A percentile compares a stretch with the other conserved stretches of the same genome.
These are phyloP conservation scores for Wallacemonas sp. DNA, from an alignment of 208 protist genomes.

Conservation along the genomic window DNA sequence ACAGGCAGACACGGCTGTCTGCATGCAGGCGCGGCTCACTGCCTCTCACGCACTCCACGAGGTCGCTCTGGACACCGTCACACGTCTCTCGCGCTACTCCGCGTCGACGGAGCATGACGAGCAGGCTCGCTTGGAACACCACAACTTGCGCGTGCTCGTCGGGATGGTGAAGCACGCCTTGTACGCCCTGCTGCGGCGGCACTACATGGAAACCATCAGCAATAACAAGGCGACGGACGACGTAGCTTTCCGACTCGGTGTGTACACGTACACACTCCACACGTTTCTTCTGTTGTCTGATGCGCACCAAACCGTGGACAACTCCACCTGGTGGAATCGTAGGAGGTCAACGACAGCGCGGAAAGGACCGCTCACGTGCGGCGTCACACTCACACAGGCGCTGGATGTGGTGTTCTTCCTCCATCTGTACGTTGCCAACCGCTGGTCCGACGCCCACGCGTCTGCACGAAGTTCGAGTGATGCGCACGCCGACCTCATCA, in stretches of 20 bases:
- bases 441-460: not conserved
- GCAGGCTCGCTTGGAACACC: not conserved
- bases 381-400: conserved; percentile 46
- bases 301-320: not conserved
- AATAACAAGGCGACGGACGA: not conserved
- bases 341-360: not conserved
- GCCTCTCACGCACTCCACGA: conserved; percentile 22
- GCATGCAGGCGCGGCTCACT: conserved; percentile 16
- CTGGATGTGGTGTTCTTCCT: conserved; percentile 73
- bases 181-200: not conserved
- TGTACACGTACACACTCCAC: conserved; percentile 9
- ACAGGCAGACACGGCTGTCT: conserved; percentile 1
- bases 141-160: conserved; percentile 4
- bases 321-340: not conserved
- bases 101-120: not conserved
- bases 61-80: conserved; percentile 14
- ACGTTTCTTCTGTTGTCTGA: conserved; percentile 36
- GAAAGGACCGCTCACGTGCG: conserved; percentile 38
- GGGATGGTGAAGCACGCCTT: conserved; percentile 4
- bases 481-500: not conserved
- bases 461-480: too few relatives aligned
- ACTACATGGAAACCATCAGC: conserved; percentile 12
- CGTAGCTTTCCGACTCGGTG: not conserved
- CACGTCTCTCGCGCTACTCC: not conserved
- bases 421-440: conserved; percentile 4